Percentiles rank a stretch among this genome's conserved stretches.
Conservation (phyloP, 495 filamentous ascomycete genomes). For the Glutinoglossum americanum region DNA sequence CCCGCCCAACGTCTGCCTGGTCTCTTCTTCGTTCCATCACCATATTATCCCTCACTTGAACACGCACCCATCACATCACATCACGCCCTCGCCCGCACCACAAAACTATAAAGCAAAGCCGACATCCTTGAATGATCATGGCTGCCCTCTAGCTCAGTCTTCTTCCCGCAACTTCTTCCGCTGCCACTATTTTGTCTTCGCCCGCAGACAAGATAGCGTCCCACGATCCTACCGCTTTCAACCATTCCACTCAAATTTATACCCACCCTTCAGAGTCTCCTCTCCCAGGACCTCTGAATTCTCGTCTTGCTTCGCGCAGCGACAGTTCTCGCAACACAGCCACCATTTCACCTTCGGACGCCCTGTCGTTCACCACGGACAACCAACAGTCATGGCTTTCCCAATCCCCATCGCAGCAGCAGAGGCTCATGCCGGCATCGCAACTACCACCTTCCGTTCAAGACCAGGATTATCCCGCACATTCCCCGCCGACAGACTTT, state of each 20-base stretch:
- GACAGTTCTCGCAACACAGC: conserved; percentile 7
- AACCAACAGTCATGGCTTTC: conserved; percentile 41
- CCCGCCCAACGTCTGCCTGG: background rate
- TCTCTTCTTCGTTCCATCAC: background rate
- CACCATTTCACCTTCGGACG: conserved; percentile 28
- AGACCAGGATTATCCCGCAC: conserved; percentile 20
- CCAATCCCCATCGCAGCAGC: conserved; percentile 27
- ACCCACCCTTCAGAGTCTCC: background rate
- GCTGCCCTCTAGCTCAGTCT: background rate
- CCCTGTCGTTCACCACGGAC: conserved; percentile 45
- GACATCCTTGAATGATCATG: no score
- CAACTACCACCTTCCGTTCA: conserved; percentile 20
- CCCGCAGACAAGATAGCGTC: conserved; percentile 3
- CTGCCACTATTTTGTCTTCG: background rate
- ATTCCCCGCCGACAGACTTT: conserved; percentile 19
- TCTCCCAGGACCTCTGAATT: background rate
- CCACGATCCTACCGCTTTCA: background rate
- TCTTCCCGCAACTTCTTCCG: background rate
- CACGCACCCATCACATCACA: no score
- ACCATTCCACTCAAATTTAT: background rate
- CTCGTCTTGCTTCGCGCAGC: background rate
- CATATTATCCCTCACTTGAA: no score
- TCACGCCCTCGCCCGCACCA: no score
- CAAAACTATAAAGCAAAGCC: no score
- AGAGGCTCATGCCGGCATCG: conserved; percentile 18